Evolutionary conservation across 176 grass and related monocot species (phyloP), one percentile per base, ranked within the genome.

Genomic region (Paspalum notatum): DNA sequence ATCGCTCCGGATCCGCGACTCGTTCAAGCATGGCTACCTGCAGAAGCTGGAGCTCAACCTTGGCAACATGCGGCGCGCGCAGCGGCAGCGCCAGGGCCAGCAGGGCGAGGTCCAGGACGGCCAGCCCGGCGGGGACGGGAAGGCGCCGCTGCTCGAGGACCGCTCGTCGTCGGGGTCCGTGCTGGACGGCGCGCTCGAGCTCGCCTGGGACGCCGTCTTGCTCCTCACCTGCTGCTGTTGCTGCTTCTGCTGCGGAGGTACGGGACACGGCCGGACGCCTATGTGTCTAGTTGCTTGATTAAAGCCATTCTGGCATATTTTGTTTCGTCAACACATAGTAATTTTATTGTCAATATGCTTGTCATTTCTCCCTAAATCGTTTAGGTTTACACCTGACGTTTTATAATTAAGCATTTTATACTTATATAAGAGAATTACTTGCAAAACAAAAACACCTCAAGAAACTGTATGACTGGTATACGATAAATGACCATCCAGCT

Each of bases 241-340:
- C 54, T 98, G 90, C 54, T 94, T 83, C 86, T 95, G 95, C 84
- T 94, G 95, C 60, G 88, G 90, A 53, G 92, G 95, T 98, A 85
- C 4, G 42, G 7, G 37, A 17, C 8, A 16, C 32, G 32, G 32
- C 32, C 6, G 52, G 9, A 56, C 41, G 2, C 78, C 53, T 53
- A 66, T 24, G 8, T 47, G 71, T 17, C 49, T 78, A 12, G 9
- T 14, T 47, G 2, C 17, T 66, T 15, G 45, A 32, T 58, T 11
- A 45, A 57, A 32, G 9, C 1, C 10, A 12, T 8, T 12, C 7
- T 7, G 53, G 0, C 8, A n/a, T 57, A 16, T 20, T 66, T 17
- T 38, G 18, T 6, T 46, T 11, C 16, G n/a, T 52, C 26, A 32
- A 14, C 49, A 20, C 68, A 17, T 56, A 11, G 0, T 62, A 26